A percentile compares a stretch with the other conserved stretches of the same genome.
Evolutionary conservation across 2,329 filamentous ascomycete genomes (phyloP).

Genomic region (Pochonia chlamydosporia): DNA sequence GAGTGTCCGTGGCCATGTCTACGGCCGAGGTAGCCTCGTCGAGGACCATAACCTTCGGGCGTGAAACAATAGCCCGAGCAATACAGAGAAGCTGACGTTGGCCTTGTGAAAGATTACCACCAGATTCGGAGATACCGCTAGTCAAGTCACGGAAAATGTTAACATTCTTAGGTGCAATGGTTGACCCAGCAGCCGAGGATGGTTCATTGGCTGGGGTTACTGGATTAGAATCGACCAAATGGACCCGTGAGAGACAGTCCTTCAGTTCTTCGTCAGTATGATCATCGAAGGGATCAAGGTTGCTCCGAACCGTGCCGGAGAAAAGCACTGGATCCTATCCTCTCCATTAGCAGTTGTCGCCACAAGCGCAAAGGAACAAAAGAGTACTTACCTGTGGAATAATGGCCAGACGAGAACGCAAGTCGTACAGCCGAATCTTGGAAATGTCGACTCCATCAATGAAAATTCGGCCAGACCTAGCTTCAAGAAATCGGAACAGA

Average conservation of each 20-base stretch:
- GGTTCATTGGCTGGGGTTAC: constrained; percentile 33
- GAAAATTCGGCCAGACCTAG: constrained; percentile 56
- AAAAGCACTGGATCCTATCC: constrained; percentile 71
- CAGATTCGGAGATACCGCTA: constrained; percentile 63
- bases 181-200: constrained; percentile 27
- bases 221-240: constrained; percentile 48
- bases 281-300: constrained; percentile 71
- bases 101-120: constrained; percentile 69
- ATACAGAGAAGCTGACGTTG: constrained; percentile 73
- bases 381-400: constrained; percentile 58
- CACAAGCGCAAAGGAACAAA: too few relatives aligned
- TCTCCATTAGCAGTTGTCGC: too few relatives aligned
- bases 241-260: constrained; percentile 64
- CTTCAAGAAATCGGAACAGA: constrained; percentile 72
- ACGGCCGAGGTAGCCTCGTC: constrained; percentile 77
- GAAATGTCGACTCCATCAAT: constrained; percentile 74
- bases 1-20: constrained; percentile 68
- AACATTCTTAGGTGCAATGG: constrained; percentile 40
- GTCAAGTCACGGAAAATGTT: constrained; percentile 61
- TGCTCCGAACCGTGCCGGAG: constrained; percentile 69
- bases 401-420: constrained; percentile 70
- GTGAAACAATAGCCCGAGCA: constrained; percentile 64
- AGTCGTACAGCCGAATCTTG: constrained; percentile 61
- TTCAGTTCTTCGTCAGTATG: constrained; percentile 63
- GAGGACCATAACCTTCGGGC: constrained; percentile 71